Base-by-base conservation (phyloP, 495 filamentous ascomycete species). In the Astrothelium macrocarpum region DNA sequence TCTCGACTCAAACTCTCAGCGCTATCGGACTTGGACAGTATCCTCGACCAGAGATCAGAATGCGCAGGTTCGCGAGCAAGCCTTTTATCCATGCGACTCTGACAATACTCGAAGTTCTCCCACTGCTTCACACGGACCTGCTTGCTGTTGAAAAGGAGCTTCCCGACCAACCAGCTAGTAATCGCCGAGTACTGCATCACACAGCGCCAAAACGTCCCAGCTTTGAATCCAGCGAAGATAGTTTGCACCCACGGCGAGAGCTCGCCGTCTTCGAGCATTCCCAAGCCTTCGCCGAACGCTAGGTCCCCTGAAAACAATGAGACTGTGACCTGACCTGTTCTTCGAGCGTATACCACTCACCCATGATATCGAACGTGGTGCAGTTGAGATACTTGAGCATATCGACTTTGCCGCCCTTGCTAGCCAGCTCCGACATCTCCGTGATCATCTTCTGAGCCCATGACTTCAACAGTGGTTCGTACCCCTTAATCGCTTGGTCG, bases 391-490 rank as follows among this genome's bases (percentile, higher is more conserved):
- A 64, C 39, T 66, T 62, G 28, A 62, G n/a, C 62, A 66, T 59
- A 45, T 67, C 62, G 31, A 60, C 25, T 29, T 58, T 53, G 9
- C 39, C 16, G 10, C 53, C 53, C n/a, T 23, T 53, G 9, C 25
- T 43, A 20, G 59, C 59, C 10, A 18, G 36, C 59, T 62, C 59
- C 16, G 9, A n/a, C n/a, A 69, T 20, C 53, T 62, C 53, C 14
- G n/a, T 34, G 45, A n/a, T 59, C 39, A 70, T 11, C 65, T 60
- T 59, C 28, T 53, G 46, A n/a, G 46, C 39, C 59, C 60, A 63
- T 18, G 20, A 11, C 53, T 65, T 62, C 28, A 70, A n/a, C 43
- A 67, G 45, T 16, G 62, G 62, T 45, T 71, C 70, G 31, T 70
- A 64, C n/a, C 64, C 67, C 34, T 59, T 64, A 9, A 71, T 34